Conservation (phyloP, 441 rosid genomes). For the Croton laevigatus region DNA sequence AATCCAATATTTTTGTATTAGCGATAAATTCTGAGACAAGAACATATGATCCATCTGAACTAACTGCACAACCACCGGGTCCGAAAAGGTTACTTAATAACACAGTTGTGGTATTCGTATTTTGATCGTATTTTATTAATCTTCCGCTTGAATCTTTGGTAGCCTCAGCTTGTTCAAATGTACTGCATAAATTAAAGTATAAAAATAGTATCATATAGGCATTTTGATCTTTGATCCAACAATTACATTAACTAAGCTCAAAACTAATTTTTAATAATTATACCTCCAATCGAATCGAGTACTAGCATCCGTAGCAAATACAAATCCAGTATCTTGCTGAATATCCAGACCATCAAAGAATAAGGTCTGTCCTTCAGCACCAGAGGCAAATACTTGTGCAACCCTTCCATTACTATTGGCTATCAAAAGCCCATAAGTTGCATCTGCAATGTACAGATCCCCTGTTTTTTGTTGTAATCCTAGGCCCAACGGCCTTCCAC, state of each 20-base stretch:
- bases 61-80: slow-evolving; percentile 29
- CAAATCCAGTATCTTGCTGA: slow-evolving; percentile 26
- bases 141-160: slow-evolving; percentile 23
- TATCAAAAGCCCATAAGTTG: slow-evolving; percentile 33
- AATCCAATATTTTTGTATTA: slow-evolving; percentile 18
- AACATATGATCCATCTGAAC: slow-evolving; percentile 5
- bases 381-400: slow-evolving; percentile 31
- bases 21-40: slow-evolving; percentile 22
- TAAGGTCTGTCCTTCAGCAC: slow-evolving; percentile 34
- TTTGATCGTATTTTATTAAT: slow-evolving; percentile 43
- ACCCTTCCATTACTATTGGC: slow-evolving; percentile 31
- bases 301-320: slow-evolving; percentile 39
- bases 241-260: neutral
- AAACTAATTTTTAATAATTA: no score
- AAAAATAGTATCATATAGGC: neutral
- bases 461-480: slow-evolving; percentile 29
- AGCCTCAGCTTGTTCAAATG: neutral
- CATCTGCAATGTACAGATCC: slow-evolving; percentile 35
- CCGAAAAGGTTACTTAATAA: slow-evolving; percentile 19
- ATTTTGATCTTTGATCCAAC: no score
- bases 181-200: slow-evolving; percentile 16
- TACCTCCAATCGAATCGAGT: slow-evolving; percentile 21
- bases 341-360: slow-evolving; percentile 38
- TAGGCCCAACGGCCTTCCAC: slow-evolving; percentile 42
- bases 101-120: slow-evolving; percentile 8